Conservation (phyloP, 2,329 filamentous ascomycete species). For the Emergomyces orientalis region DNA sequence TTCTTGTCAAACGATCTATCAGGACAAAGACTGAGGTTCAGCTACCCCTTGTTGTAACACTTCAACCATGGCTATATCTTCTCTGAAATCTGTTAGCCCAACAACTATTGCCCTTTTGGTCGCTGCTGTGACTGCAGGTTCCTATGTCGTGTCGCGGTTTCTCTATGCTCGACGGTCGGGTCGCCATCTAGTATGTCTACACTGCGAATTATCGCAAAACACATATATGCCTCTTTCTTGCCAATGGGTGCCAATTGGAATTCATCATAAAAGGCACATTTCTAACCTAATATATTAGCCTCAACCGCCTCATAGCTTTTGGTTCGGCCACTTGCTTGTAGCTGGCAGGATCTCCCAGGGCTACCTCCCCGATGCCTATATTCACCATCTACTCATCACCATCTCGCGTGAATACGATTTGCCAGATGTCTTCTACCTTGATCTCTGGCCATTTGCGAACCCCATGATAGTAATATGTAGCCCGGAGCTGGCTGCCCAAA, state of each 20-base stretch:
- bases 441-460: constrained; percentile 31
- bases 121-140: neutral
- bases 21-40: neutral
- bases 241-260: neutral
- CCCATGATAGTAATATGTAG: constrained; percentile 32
- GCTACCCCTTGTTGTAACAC: neutral
- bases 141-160: neutral
- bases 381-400: constrained; percentile 3
- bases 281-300: constrained; percentile 5
- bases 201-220: neutral
- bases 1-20: neutral
- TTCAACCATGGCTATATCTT: neutral
- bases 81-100: neutral
- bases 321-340: constrained; percentile 6
- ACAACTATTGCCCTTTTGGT: neutral
- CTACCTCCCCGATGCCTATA: neutral
- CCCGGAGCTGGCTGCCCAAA: constrained; percentile 32
- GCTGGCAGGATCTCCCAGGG: neutral
- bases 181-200: neutral
- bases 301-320: constrained; percentile 5
- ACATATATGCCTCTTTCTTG: neutral
- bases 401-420: constrained; percentile 7
- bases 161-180: neutral
- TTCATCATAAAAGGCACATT: neutral
- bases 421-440: constrained; percentile 24